phyloP scores from a whole-genome alignment of 225 moss, liverwort and hornwort species.

The Sphagnum tenellum region DNA sequence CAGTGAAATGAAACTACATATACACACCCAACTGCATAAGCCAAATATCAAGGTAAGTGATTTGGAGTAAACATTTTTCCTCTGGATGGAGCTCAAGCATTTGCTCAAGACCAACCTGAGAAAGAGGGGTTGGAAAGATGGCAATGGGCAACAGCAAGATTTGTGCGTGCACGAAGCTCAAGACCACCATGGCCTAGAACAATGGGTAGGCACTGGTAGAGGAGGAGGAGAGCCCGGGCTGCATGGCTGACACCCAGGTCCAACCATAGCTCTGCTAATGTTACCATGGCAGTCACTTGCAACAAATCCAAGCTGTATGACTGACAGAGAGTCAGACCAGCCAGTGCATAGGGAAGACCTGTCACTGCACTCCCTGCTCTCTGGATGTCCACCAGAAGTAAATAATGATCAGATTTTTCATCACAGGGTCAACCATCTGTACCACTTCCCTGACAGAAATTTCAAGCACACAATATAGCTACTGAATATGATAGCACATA shows the following conservation, averaged over 20 bases:
- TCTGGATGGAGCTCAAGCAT: neutral
- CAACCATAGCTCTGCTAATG: slow-evolving; percentile 85
- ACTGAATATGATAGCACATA: neutral
- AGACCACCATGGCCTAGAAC: slow-evolving; percentile 85
- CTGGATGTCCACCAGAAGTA: slow-evolving; percentile 1
- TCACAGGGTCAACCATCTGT: no score
- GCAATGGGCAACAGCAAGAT: slow-evolving; percentile 65
- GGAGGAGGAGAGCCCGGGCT: slow-evolving; percentile 46
- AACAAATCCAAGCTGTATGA: slow-evolving; percentile 66
- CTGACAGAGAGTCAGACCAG: slow-evolving; percentile 65
- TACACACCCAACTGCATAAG: neutral
- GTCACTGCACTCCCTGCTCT: slow-evolving; percentile 75
- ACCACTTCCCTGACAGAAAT: no score
- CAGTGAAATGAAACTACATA: neutral
- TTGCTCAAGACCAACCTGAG: slow-evolving; percentile 4
- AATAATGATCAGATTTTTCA: neutral
- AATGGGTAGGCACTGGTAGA: slow-evolving; percentile 79
- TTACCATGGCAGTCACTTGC: slow-evolving; percentile 67
- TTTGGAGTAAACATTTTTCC: neutral
- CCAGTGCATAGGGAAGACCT: slow-evolving; percentile 77
- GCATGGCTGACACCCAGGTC: slow-evolving; percentile 65
- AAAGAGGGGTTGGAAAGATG: slow-evolving; percentile 54
- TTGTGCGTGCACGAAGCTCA: slow-evolving; percentile 64
- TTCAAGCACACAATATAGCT: no score
- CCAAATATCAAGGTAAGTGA: neutral